Base-by-base conservation (phyloP, 2,329 filamentous ascomycete genomes). In the Aspergillus fijiensis region DNA sequence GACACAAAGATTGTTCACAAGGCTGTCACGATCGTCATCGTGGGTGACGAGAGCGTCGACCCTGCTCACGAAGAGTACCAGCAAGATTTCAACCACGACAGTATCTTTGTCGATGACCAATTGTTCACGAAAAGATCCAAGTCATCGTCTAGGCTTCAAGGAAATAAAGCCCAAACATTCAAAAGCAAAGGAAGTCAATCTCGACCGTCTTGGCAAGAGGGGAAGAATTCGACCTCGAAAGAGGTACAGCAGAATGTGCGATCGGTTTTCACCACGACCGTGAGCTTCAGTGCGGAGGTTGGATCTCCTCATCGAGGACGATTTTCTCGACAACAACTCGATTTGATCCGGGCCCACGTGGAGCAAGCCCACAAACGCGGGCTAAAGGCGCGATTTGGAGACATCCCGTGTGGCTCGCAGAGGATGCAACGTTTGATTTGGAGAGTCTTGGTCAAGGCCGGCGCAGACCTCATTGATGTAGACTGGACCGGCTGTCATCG, bases 1-100 rank as follows among this genome's bases (percentile, higher is more conserved):
- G 65, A 64, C 2, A 60, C 62, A 7, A 61, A 69, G 6, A 61
- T 64, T 2, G 58, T 72, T 5, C 72, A 69, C 9, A 61, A 67
- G 6, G 61, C 64, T 3, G 58, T 73, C 7, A 73, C 70, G 1
- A 54, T 74, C 3, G 64, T 74, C 1, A 57, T 71, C 16, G 64
- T 63, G 0, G 64, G 69, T 16, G 29, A 27, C 19, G 51, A 49
- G n/a, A 21, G 23, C 31, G 49, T 52, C 12, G 3, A 31, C 25
- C 11, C 21, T 23, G 12, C 21, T 55, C 21, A 39, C 31, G 19
- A 19, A 23, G 7, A 6, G 9, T 19, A 14, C 25, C 27, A 5
- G 3, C 5, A n/a, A n/a, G n/a, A 49, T 16, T 29, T 6, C 25
- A 12, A 49, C 19, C n/a, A 21, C 16, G 12, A 48, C 19, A 49